Evolutionary conservation across 1,284 basidiomycete species (phyloP).

Genomic region (Farysia itapuensis): DNA sequence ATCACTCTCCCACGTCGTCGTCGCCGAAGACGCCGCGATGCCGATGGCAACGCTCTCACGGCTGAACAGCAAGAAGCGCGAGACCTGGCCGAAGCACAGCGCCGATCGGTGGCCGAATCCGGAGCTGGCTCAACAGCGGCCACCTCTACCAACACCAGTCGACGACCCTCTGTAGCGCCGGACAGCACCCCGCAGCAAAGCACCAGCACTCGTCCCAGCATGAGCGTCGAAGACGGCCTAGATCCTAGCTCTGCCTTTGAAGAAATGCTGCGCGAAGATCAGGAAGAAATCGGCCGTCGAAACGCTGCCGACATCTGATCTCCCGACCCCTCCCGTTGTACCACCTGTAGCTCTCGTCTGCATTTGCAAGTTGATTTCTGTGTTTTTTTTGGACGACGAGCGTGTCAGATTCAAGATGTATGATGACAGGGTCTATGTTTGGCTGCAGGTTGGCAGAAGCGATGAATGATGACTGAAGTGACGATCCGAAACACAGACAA

Average conservation of each 20-base stretch:
- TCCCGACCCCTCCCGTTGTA: too few relatives aligned
- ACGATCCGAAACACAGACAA: too few relatives aligned
- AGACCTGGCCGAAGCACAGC: constrained; percentile 50
- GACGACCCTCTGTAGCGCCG: neutral
- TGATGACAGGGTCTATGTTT: too few relatives aligned
- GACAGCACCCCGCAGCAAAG: constrained; percentile 12
- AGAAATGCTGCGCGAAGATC: constrained; percentile 49
- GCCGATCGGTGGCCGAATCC: constrained; percentile 44
- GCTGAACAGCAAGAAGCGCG: constrained; percentile 40
- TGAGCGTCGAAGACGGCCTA: constrained; percentile 30
- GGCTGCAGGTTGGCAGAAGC: too few relatives aligned
- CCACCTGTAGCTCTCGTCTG: too few relatives aligned
- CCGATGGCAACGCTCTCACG: constrained; percentile 23
- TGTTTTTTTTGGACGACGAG: too few relatives aligned
- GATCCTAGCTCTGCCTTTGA: constrained; percentile 45
- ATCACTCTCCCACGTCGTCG: constrained; percentile 56
- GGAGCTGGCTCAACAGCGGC: constrained; percentile 2
- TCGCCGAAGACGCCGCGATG: constrained; percentile 38
- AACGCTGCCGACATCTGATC: constrained; percentile 21
- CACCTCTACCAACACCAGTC: neutral
- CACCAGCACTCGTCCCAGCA: constrained; percentile 12
- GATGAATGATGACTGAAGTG: too few relatives aligned
- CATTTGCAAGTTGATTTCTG: too few relatives aligned
- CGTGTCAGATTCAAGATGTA: too few relatives aligned
- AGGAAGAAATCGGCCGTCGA: constrained; percentile 20